Evolutionary conservation across 148 eudicot species (phyloP).

Genomic region (Selenicereus undatus): DNA sequence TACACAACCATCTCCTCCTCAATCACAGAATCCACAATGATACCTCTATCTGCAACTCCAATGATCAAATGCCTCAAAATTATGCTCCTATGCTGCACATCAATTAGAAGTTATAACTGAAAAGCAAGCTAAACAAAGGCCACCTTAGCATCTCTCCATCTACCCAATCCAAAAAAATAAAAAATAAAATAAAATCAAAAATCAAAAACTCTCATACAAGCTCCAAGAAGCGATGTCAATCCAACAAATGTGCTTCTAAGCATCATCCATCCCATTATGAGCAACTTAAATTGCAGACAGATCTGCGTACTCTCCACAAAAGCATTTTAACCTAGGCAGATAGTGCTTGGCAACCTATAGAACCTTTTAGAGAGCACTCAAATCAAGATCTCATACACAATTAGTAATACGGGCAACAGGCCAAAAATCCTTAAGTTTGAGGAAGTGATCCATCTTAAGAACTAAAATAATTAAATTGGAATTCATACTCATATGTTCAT

Average conservation of each 20-base stretch:
- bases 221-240: neutral
- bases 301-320: neutral
- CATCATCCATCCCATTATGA: neutral
- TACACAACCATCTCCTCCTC: neutral
- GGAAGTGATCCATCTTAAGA: neutral
- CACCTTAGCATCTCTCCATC: neutral
- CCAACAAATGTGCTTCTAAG: neutral
- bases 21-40: neutral
- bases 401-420: neutral
- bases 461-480: neutral
- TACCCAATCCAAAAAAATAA: neutral
- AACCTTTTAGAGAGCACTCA: neutral
- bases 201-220: neutral
- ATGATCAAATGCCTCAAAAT: neutral
- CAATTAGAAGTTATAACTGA: neutral
- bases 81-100: neutral
- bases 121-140: neutral
- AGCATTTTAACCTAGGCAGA: neutral
- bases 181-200: neutral
- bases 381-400: neutral
- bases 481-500: neutral
- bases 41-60: neutral
- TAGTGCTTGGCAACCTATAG: neutral
- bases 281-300: neutral
- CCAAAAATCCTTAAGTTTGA: neutral